These are phyloP conservation scores for Aspergillus sergii DNA, from an alignment of 2,329 filamentous ascomycete species.

Conservation along the genomic window DNA sequence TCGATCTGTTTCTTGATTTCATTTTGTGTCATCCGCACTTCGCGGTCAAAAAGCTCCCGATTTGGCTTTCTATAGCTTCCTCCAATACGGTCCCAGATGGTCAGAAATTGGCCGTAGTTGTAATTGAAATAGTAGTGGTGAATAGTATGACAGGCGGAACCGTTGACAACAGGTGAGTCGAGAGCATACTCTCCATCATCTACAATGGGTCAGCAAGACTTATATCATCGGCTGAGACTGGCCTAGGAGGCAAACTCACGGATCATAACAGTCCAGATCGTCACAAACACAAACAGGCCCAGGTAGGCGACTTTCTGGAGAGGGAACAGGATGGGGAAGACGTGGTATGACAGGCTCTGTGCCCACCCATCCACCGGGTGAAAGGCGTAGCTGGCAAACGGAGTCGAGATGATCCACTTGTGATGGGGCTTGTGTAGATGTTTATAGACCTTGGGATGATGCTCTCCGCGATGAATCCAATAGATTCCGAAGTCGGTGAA, in stretches of 20 bases:
- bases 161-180: conserved; percentile 84
- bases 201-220: conserved; percentile 12
- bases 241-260: conserved; percentile 33
- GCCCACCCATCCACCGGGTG: conserved; percentile 88
- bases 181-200: conserved; percentile 91
- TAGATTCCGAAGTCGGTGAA: conserved; percentile 91
- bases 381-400: conserved; percentile 89
- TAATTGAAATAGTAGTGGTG: conserved; percentile 88
- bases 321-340: conserved; percentile 89
- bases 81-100: conserved; percentile 85
- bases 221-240: neutral
- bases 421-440: conserved; percentile 93
- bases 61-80: conserved; percentile 56
- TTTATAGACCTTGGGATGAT: conserved; percentile 81
- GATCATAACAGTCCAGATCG: conserved; percentile 95
- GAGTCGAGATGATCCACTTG: conserved; percentile 98
- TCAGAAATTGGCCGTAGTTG: conserved; percentile 96
- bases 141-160: conserved; percentile 91
- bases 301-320: conserved; percentile 89
- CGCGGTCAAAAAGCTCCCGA: conserved; percentile 12
- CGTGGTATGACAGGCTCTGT: conserved; percentile 86
- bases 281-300: conserved; percentile 82
- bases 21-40: conserved; percentile 13
- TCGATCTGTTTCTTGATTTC: conserved; percentile 11
- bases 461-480: conserved; percentile 83